These are phyloP conservation scores for Centrapalus pauciflorus DNA, from an alignment of 129 eudicot species.

Conservation along the genomic window DNA sequence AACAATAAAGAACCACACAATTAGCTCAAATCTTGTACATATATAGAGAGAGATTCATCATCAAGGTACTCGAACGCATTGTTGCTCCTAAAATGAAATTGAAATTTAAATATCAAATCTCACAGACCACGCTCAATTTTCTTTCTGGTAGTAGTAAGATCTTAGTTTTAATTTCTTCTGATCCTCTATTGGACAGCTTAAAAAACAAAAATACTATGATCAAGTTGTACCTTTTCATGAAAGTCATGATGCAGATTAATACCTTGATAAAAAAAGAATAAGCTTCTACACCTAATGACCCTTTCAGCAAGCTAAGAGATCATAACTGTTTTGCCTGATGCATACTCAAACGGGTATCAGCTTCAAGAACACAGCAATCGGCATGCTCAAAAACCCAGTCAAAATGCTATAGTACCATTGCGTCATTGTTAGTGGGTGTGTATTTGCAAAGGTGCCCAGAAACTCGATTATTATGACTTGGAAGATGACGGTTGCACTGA, in stretches of 20 bases:
- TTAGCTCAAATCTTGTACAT: constrained; percentile 10
- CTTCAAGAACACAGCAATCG: constrained; percentile 71
- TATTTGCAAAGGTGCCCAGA: constrained; percentile 86
- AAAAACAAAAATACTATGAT: constrained; percentile 1
- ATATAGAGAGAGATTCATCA: constrained; percentile 8
- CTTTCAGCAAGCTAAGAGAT: constrained; percentile 15
- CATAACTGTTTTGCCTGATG: not conserved
- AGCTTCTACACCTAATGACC: constrained; percentile 16
- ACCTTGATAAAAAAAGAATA: constrained; percentile 6
- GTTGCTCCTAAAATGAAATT: not conserved
- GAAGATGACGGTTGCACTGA: constrained; percentile 55
- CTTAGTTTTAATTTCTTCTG: constrained; percentile 10
- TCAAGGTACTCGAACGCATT: not conserved
- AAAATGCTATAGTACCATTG: constrained; percentile 74
- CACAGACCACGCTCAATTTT: no score
- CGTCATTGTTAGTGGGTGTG: constrained; percentile 56
- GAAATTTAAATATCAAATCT: not conserved
- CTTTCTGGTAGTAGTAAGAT: not conserved
- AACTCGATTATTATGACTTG: constrained; percentile 79
- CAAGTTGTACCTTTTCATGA: not conserved
- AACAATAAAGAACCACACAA: not conserved
- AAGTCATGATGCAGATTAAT: not conserved
- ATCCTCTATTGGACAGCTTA: constrained; percentile 1
- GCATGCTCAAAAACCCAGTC: constrained; percentile 88
- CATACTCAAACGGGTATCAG: constrained; percentile 37